Base-by-base conservation (phyloP, 2,329 filamentous ascomycete species). In the Aspergillus fumigatiaffinis region DNA sequence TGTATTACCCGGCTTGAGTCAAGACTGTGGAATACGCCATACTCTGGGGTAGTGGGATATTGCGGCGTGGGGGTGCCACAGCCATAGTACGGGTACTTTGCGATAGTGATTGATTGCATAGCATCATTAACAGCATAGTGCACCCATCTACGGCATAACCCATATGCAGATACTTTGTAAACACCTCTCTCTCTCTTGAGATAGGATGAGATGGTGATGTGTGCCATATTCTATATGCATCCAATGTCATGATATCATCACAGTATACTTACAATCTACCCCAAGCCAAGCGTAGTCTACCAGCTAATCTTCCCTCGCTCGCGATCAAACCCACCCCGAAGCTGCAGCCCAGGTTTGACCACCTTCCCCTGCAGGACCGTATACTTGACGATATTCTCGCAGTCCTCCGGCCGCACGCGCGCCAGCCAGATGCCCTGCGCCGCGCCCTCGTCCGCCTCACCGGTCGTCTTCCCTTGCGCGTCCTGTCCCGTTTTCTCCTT, bases 391-490 rank as follows among this genome's bases (percentile, higher is more conserved):
- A 99, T 85, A 62, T 94, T 95, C 80, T 97, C 92, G 68, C 92
- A 96, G 70, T 97, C 91, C 76, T 95, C 89, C 0, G 93, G 93
- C 69, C 80, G 77, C 20, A 97, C 87, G 57, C 93, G 80, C 21
- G 91, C 93, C 49, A 97, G 80, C 93, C 93, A 97, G 66, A 97
- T 95, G 60, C 92, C 93, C 79, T 97, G 92, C 49, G 84, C 87
- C 1, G 91, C 92, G 55, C 88, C 88, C 68, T 76, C 75, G 47
- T 73, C 71, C 17, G 75, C 72, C 50, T 72, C 65, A 41, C 71
- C 64, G 1, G 76, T 76, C 53, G 77, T 38, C 14, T 17, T 38
- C 32, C 32, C 32, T 17, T 17, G 14, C 32, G 32, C 76, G 8
- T 32, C 51, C 7, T 60, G 63, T 4, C 66, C 70, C 10, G 59